phyloP scores from a whole-genome alignment of 176 grass and related monocot species.

The Typha latifolia region DNA sequence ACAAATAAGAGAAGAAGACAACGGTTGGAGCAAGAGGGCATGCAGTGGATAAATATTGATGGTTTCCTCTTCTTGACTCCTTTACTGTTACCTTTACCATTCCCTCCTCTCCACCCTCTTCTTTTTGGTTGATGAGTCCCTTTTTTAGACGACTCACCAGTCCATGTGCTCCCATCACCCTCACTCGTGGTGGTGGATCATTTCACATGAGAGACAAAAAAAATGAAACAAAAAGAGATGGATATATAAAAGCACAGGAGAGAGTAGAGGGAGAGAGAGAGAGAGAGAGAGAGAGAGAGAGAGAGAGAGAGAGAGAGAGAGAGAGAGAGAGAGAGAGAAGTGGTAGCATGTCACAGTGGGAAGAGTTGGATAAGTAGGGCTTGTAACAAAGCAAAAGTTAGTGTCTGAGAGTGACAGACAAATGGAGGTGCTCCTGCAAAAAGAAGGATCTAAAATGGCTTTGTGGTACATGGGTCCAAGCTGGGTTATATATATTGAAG shows the following conservation, averaged over 20 bases:
- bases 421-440: not conserved
- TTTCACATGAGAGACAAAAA: slow-evolving; percentile 36
- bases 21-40: not conserved
- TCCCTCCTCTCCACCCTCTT: not conserved
- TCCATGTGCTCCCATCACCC: slow-evolving; percentile 52
- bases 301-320: slow-evolving; percentile 8
- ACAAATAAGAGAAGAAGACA: slow-evolving; percentile 10
- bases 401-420: not conserved
- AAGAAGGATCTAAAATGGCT: not conserved
- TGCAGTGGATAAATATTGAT: not conserved
- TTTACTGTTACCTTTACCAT: not conserved
- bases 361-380: slow-evolving; percentile 21
- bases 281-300: slow-evolving; percentile 29
- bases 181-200: slow-evolving; percentile 50
- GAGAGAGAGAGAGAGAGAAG: slow-evolving; percentile 20
- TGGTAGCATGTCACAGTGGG: slow-evolving; percentile 18
- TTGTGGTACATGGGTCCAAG: slow-evolving; percentile 9
- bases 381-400: slow-evolving; percentile 21
- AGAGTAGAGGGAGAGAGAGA: slow-evolving; percentile 16
- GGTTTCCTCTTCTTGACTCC: slow-evolving; percentile 1
- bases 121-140: slow-evolving; percentile 36
- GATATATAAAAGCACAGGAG: not conserved
- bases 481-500: slow-evolving; percentile 9
- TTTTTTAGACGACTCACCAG: slow-evolving; percentile 44
- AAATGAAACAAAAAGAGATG: slow-evolving; percentile 56